Conservation (phyloP, 176 grass and related monocot genomes). For the Ananas comosus region DNA sequence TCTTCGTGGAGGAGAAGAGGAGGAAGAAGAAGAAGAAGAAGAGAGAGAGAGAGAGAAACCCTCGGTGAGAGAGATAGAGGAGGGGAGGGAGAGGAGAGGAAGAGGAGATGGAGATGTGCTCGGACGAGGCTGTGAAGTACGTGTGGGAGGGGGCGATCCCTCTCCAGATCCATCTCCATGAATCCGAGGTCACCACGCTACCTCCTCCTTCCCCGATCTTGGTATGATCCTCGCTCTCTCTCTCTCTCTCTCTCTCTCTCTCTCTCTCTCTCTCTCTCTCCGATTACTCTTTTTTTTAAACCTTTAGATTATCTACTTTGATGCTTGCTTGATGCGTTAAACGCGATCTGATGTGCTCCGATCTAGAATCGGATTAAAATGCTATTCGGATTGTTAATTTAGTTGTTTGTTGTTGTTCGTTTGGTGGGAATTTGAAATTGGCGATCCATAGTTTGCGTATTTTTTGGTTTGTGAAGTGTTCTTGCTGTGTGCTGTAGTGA, state of each 20-base stretch:
- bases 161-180: constrained; percentile 92
- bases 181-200: constrained; percentile 83
- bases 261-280: background rate
- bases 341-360: no score
- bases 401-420: no score
- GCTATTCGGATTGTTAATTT: no score
- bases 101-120: constrained; percentile 32
- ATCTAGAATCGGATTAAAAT: no score
- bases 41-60: background rate
- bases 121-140: constrained; percentile 54
- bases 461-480: no score
- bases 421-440: no score
- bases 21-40: background rate
- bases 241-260: background rate
- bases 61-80: background rate
- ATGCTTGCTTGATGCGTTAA: no score
- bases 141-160: constrained; percentile 75
- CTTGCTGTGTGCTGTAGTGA: no score
- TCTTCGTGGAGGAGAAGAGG: no score
- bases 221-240: constrained; percentile 21
- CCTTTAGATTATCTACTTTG: no score
- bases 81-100: background rate
- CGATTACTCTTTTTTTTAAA: background rate
- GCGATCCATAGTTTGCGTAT: no score
- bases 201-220: constrained; percentile 75